Evolutionary conservation across 1,284 basidiomycete genomes (phyloP).

Genomic region (Ustilago crameri): DNA sequence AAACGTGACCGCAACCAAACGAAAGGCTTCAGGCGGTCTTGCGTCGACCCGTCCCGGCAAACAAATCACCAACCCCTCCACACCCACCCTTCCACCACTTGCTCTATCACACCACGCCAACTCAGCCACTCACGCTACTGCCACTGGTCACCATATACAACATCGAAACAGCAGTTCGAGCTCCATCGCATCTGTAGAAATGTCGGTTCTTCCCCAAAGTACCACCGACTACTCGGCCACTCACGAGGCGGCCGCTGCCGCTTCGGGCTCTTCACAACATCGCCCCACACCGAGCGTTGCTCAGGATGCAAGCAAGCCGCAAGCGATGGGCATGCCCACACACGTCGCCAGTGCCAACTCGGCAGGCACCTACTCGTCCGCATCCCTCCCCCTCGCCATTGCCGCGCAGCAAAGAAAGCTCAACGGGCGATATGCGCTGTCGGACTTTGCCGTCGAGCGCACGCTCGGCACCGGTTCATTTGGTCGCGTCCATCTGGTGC

Average conservation of each 20-base stretch:
- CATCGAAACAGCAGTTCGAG: conserved; percentile 1
- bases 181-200: conserved; percentile 18
- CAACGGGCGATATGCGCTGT: conserved; percentile 63
- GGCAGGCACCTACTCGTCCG: conserved; percentile 41
- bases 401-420: conserved; percentile 57
- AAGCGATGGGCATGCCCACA: conserved; percentile 5
- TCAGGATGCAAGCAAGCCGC: conserved; percentile 13
- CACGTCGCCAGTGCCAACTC: conserved; percentile 42
- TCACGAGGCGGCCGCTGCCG: conserved; percentile 33
- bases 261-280: conserved; percentile 10
- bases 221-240: conserved; percentile 34
- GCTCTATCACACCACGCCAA: conserved; percentile 30
- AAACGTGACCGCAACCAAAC: conserved; percentile 31
- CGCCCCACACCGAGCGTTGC: not conserved
- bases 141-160: not conserved
- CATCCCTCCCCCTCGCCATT: conserved; percentile 44
- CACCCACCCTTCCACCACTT: conserved; percentile 14
- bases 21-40: conserved; percentile 39
- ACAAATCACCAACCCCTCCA: not conserved
- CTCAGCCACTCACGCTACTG: not conserved
- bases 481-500: conserved; percentile 65
- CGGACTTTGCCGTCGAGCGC: conserved; percentile 62
- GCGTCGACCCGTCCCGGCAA: conserved; percentile 20
- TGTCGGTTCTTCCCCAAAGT: conserved; percentile 24
- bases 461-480: conserved; percentile 67